Evolutionary conservation across 805 yeast species (phyloP), one percentile per base, ranked within the genome.

Genomic region (Cyberlindnera xylosilytica): DNA sequence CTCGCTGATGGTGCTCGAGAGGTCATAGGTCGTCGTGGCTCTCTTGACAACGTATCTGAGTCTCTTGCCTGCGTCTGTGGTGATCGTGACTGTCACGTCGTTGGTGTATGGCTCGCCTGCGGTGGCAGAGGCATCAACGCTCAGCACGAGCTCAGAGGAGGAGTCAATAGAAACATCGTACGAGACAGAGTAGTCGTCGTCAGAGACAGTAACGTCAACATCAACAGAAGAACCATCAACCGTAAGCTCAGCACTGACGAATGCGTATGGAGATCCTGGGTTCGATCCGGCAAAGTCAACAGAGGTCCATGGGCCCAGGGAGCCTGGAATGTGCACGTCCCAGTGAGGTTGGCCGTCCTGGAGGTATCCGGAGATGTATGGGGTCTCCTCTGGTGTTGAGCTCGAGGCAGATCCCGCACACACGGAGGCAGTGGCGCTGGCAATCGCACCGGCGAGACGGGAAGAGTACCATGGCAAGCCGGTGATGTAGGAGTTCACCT

Each of bases 401-500:
- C 10, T 8, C 10, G 24, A 22, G 7, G 24, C 24, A 10, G 24
- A 22, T 22, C 15, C 6, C 16, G 30, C 34, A 22, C 15, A 12
- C 12, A n/a, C 47, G 8, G 39, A 40, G 17, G 43, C 34, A 18
- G 43, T 42, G 23, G 41, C 51, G 20, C 47, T 44, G 38, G 48
- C 49, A 19, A 36, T 36, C 30, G 41, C 20, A 16, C 20, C 27
- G 27, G 38, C 26, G 26, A 50, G 33, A 46, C 54, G 44, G n/a
- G 47, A 23, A 4, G 51, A 46, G 35, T 46, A 63, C 66, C 66
- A 63, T 45, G 65, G 63, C 29, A 63, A 51, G 27, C 53, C 56
- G 17, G 61, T 52, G 31, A 61, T 50, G 34, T 56, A 53, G 11
- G 53, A 32, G 6, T 53, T 46, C 7, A 63, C 50, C 10, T 47